Conservation (phyloP, 306 rosid species). For the Canavalia ensiformis region DNA sequence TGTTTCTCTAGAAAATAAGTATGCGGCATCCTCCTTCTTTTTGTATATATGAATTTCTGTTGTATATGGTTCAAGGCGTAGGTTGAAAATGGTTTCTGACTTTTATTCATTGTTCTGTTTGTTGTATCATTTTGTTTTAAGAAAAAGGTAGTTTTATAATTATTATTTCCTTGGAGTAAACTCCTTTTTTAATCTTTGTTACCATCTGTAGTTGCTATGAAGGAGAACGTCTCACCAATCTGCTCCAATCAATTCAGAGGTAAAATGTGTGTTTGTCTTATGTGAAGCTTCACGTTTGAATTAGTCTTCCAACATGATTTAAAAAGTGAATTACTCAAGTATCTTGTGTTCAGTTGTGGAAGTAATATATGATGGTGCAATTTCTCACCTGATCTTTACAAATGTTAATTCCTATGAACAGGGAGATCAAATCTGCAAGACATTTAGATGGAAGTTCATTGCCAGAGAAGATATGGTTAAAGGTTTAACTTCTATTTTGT, state of each 20-base stretch:
- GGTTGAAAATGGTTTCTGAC: not conserved
- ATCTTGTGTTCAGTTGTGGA: conserved; percentile 1
- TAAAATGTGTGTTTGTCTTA: conserved; percentile 26
- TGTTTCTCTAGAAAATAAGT: conserved; percentile 43
- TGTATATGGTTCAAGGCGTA: not conserved
- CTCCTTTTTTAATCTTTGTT: conserved; percentile 15
- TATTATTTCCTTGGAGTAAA: conserved; percentile 4
- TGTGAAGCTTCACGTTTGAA: conserved; percentile 8
- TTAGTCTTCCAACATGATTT: conserved; percentile 23
- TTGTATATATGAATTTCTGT: not conserved
- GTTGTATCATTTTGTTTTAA: not conserved
- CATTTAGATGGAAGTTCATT: conserved; percentile 56
- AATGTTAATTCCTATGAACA: conserved; percentile 44
- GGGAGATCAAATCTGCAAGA: conserved; percentile 68
- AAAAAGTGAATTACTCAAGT: conserved; percentile 29
- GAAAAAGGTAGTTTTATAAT: not conserved
- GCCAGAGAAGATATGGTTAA: conserved; percentile 85
- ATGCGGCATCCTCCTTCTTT: not conserved
- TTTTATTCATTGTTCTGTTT: conserved; percentile 14
- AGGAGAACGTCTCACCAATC: conserved; percentile 61
- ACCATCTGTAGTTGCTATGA: conserved; percentile 62
- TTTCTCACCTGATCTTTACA: conserved; percentile 22
- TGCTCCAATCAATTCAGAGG: conserved; percentile 73
- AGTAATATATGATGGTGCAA: conserved; percentile 10
- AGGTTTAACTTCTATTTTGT: conserved; percentile 56